Conservation (phyloP, 306 rosid species). For the Lathyrus aphaca region DNA sequence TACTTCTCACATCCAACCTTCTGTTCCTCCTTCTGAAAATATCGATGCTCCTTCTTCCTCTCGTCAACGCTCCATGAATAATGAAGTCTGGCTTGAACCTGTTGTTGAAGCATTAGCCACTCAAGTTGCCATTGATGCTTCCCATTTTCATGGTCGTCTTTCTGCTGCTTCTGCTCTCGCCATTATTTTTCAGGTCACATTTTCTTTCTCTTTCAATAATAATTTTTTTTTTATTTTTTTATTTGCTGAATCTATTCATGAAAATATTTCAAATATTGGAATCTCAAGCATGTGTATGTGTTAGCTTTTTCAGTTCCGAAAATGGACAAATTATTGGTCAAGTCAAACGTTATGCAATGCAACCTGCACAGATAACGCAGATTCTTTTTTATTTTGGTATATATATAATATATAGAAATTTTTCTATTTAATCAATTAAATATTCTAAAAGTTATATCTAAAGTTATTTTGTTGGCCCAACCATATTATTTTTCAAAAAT, state of each 20-base stretch:
- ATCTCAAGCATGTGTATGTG: slow-evolving; percentile 34
- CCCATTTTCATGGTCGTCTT: slow-evolving; percentile 57
- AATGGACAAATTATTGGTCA: slow-evolving; percentile 55
- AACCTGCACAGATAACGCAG: slow-evolving; percentile 42
- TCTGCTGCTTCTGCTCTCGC: slow-evolving; percentile 76
- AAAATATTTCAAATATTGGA: background rate
- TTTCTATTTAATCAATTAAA: background rate
- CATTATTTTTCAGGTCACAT: slow-evolving; percentile 68
- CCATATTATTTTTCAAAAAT: no score
- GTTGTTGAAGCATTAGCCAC: slow-evolving; percentile 67
- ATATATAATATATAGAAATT: background rate
- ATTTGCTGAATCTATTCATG: background rate
- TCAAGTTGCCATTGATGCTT: slow-evolving; percentile 75
- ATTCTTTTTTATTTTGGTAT: background rate
- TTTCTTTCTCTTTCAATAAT: background rate
- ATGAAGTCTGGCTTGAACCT: slow-evolving; percentile 71
- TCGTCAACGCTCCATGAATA: slow-evolving; percentile 65
- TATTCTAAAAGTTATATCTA: no score
- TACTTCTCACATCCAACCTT: no score
- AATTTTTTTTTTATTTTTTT: background rate
- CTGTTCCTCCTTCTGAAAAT: no score
- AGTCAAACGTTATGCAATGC: slow-evolving; percentile 52
- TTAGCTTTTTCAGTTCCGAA: slow-evolving; percentile 43
- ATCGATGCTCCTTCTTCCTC: slow-evolving; percentile 69
- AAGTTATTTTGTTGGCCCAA: no score